Base-by-base conservation (phyloP, 768 basidiomycete species). In the Tricholomella constricta region DNA sequence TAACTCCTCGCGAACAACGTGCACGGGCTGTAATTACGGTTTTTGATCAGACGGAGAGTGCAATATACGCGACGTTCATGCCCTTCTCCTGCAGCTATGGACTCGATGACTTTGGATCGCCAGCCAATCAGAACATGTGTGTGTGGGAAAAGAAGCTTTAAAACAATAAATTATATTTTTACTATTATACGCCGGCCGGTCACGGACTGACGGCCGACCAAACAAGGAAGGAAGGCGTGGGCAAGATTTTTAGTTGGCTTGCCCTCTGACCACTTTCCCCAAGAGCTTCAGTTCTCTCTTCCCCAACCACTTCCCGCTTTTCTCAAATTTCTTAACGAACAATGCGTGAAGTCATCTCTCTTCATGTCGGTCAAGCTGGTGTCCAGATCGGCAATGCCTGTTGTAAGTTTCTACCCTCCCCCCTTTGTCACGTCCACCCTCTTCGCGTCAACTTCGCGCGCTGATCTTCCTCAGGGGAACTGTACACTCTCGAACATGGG, bases 341-440 rank as follows among this genome's bases (percentile, higher is more conserved):
- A 72, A 92, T 92, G 90, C 88, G 90, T 81, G 90, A 92, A 88
- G 94, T 98, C 74, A 96, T 97, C 80, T 96, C 93, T 62, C 82
- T 98, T 69, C 94, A 98, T 77, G 95, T 98, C 70, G 96, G 96
- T 68, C 97, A 99, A 80, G 97, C 96, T 68, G 94, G 94, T 86
- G 89, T 91, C 64, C 91, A 94, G 80, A 91, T 94, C 66, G 95
- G 96, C 68, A 98, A 98, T 74, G 96, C 97, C 69, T 99, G 94
- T 78, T 97, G 96, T 93, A 77, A 80, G 91, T 89, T 52, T 9
- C 14, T 14, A 20, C 35, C n/a, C n/a, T n/a, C n/a, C n/a, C n/a
- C 14, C 45, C 41, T 60, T 60, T 59, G 54, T 63, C 57, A 60
- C 52, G 60, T 61, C n/a, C n/a, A n/a, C 57, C 51, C 44, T 34